These are phyloP conservation scores for Trametes cubensis DNA, from an alignment of 768 basidiomycete species.

Conservation along the genomic window DNA sequence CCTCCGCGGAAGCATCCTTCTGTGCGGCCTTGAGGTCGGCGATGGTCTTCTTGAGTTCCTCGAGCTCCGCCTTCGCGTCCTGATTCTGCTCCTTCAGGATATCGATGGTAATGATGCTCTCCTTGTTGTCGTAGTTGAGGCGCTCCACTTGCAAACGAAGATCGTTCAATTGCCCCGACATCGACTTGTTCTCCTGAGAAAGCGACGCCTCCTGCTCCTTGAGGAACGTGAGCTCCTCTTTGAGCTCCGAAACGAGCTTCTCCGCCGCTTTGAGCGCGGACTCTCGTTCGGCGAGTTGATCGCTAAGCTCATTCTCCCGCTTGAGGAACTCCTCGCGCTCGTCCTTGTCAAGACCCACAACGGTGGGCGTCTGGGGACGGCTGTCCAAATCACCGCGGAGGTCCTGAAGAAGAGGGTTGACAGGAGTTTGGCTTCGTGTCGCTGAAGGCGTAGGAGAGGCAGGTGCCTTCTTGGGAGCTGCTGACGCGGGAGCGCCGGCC, in stretches of 20 bases:
- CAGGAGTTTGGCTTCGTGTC: slow-evolving; percentile 72
- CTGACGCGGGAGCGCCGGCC: slow-evolving; percentile 43
- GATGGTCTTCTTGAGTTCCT: slow-evolving; percentile 83
- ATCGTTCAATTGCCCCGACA: slow-evolving; percentile 93
- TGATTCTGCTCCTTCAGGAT: slow-evolving; percentile 93
- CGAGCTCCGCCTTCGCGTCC: slow-evolving; percentile 85
- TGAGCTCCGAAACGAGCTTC: slow-evolving; percentile 85
- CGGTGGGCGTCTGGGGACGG: slow-evolving; percentile 91
- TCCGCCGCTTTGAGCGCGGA: slow-evolving; percentile 76
- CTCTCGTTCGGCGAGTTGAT: slow-evolving; percentile 91
- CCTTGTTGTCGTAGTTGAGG: slow-evolving; percentile 95
- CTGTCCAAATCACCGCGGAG: slow-evolving; percentile 74
- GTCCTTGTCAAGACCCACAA: slow-evolving; percentile 88
- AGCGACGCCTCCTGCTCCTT: slow-evolving; percentile 86
- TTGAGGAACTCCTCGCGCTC: slow-evolving; percentile 96
- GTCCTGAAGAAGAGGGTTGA: slow-evolving; percentile 73
- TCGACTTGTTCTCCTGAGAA: slow-evolving; percentile 92
- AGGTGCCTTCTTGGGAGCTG: slow-evolving; percentile 49
- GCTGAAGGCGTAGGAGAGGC: slow-evolving; percentile 66
- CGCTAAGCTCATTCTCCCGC: slow-evolving; percentile 95
- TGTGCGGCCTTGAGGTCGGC: slow-evolving; percentile 78
- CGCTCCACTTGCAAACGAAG: slow-evolving; percentile 89
- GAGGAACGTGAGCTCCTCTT: slow-evolving; percentile 85
- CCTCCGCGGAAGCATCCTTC: slow-evolving; percentile 86
- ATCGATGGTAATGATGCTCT: slow-evolving; percentile 88